Evolutionary conservation across 2,329 filamentous ascomycete genomes (phyloP), one percentile per base, ranked within the genome.

Genomic region (Trichoderma koningiopsis): DNA sequence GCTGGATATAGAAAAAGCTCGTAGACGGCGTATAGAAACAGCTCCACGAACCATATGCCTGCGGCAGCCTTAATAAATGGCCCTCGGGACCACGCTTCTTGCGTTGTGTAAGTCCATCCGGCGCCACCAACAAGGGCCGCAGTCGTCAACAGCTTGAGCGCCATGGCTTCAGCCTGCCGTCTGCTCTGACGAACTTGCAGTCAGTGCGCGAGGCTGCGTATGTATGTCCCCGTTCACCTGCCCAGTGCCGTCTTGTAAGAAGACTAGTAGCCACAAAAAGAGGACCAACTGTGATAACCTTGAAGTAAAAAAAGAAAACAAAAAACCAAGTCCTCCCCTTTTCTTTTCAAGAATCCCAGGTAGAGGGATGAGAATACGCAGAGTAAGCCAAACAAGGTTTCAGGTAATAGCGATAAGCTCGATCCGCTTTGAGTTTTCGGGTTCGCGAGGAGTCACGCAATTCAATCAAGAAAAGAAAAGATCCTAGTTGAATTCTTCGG

Each of bases 1-100:
- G 81, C 80, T 19, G 85, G 85, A 72, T 83, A 87, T 37, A 87
- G 74, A 52, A 86, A 76, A 27, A 83, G 73, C 2, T 72, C 72
- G 79, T 82, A 87, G n/a, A 81, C 16, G 19, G 55, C 75, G 76
- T 79, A 85, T 4, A 72, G 43, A 10, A 80, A 40, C 24, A 79
- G 70, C 70, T 82, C 78, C 4, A 78, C 59, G 3, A 77, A 6
- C 79, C 79, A 86, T 33, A 78, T 69, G 14, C 71, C 71, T 7
- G 73, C 52, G 65, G 85, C 85, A 43, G 71, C 74, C 52, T 71
- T 61, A 16, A 79, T 22, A 16, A 84, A 78, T 14, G 74, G 65
- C 8, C 71, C 68, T 27, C 72, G 75, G 11, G 80, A 80, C 77
- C 77, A 73, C 40, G 67, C 71, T n/a, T 70, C 68, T 40, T 70